A percentile compares a stretch with the other conserved stretches of the same genome.
Evolutionary conservation across 192 early-diverging fungal species (phyloP).

Genomic region (Oehlia diaphana): DNA sequence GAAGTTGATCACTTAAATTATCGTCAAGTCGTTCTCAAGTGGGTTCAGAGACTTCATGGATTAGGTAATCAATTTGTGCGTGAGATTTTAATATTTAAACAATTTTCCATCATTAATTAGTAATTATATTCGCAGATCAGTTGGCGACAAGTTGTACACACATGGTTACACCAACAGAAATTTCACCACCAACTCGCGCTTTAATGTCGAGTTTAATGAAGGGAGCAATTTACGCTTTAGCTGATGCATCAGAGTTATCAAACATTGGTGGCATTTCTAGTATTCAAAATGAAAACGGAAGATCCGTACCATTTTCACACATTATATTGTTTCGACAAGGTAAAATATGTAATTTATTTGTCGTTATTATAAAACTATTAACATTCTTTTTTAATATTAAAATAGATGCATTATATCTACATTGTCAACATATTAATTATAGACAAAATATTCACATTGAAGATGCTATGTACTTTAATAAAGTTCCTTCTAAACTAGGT

Average conservation of each 20-base stretch:
- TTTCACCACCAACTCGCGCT: constrained; percentile 14
- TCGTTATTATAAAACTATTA: neutral
- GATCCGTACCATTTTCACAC: neutral
- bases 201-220: constrained; percentile 19
- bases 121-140: neutral
- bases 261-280: neutral
- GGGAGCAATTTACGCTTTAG: constrained; percentile 16
- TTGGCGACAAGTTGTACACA: constrained; percentile 22
- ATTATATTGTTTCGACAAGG: constrained; percentile 18
- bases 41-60: constrained; percentile 9
- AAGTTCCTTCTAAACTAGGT: neutral
- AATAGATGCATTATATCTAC: constrained; percentile 17
- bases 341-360: neutral
- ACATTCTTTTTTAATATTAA: neutral
- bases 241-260: neutral
- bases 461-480: neutral
- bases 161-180: constrained; percentile 19
- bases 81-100: neutral
- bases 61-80: constrained; percentile 20
- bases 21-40: constrained; percentile 22
- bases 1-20: constrained; percentile 13
- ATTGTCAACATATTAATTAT: constrained; percentile 8
- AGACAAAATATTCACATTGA: neutral
- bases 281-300: neutral
- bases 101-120: neutral